Evolutionary conservation across 768 basidiomycete species (phyloP).

Genomic region (Termitomyces sp.): DNA sequence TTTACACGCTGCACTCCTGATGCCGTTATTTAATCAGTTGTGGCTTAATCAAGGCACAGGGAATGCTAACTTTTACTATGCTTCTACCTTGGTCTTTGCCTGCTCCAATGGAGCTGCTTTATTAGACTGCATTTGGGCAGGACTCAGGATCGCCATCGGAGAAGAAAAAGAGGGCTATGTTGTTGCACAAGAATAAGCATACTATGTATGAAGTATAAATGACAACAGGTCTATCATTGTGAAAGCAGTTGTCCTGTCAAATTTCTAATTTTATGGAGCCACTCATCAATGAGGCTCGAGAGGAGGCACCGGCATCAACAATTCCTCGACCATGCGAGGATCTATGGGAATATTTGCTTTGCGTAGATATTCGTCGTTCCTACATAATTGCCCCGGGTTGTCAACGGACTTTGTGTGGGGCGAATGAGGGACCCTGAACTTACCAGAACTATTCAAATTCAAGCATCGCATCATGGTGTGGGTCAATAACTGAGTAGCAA

Average conservation of each 20-base stretch:
- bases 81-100: conserved; percentile 91
- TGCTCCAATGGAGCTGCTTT: conserved; percentile 83
- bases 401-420: neutral
- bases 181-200: conserved; percentile 56
- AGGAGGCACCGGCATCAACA: conserved; percentile 29
- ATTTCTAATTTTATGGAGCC: neutral
- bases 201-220: neutral
- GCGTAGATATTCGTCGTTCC: conserved; percentile 55
- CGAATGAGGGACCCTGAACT: conserved; percentile 6
- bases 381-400: conserved; percentile 14
- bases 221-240: neutral
- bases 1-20: conserved; percentile 77
- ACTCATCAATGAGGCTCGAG: conserved; percentile 11
- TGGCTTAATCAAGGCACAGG: conserved; percentile 93
- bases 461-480: conserved; percentile 11
- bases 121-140: conserved; percentile 81
- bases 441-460: conserved; percentile 41
- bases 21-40: conserved; percentile 88
- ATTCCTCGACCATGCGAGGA: conserved; percentile 38
- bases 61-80: conserved; percentile 99
- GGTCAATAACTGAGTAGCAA: conserved; percentile 1
- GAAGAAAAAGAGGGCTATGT: conserved; percentile 48
- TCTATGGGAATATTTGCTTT: conserved; percentile 45
- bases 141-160: conserved; percentile 73
- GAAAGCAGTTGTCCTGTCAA: neutral